phyloP scores from a whole-genome alignment of 2,329 filamentous ascomycete species.

The Fusarium sp. region DNA sequence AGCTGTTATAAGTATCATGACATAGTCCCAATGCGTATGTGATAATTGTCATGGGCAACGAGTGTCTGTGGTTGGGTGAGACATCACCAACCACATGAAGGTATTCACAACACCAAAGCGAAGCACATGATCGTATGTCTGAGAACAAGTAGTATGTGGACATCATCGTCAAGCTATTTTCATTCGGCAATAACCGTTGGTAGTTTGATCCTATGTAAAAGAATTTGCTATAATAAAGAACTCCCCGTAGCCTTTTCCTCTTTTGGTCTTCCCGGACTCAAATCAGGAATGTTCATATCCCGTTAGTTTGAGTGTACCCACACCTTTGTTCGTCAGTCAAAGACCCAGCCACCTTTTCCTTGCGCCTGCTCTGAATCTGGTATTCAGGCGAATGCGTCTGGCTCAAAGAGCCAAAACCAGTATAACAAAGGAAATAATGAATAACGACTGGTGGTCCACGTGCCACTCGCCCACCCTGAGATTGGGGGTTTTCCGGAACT shows the following conservation, averaged over 20 bases:
- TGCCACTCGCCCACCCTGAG: slow-evolving; percentile 9
- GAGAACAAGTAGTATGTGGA: neutral
- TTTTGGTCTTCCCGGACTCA: neutral
- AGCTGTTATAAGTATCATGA: neutral
- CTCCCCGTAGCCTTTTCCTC: neutral
- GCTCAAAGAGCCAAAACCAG: neutral
- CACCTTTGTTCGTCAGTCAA: slow-evolving; percentile 13
- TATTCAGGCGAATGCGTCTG: slow-evolving; percentile 3
- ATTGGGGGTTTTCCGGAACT: slow-evolving; percentile 24
- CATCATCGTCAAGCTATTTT: slow-evolving; percentile 11
- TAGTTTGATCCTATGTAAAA: slow-evolving; percentile 9
- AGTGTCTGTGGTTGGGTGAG: slow-evolving; percentile 2
- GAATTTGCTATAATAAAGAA: slow-evolving; percentile 10
- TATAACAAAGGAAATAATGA: slow-evolving; percentile 25
- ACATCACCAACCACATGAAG: slow-evolving; percentile 21
- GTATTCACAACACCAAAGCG: neutral
- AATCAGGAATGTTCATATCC: slow-evolving; percentile 29
- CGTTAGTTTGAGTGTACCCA: slow-evolving; percentile 10
- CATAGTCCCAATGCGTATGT: neutral
- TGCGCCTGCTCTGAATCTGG: slow-evolving; percentile 1
- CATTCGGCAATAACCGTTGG: neutral
- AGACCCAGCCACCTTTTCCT: slow-evolving; percentile 11
- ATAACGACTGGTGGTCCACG: neutral
- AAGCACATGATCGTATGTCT: slow-evolving; percentile 2
- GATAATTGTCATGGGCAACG: slow-evolving; percentile 5